Evolutionary conservation across 306 rosid genomes (phyloP).

Genomic region (Citrullus colocynthis): DNA sequence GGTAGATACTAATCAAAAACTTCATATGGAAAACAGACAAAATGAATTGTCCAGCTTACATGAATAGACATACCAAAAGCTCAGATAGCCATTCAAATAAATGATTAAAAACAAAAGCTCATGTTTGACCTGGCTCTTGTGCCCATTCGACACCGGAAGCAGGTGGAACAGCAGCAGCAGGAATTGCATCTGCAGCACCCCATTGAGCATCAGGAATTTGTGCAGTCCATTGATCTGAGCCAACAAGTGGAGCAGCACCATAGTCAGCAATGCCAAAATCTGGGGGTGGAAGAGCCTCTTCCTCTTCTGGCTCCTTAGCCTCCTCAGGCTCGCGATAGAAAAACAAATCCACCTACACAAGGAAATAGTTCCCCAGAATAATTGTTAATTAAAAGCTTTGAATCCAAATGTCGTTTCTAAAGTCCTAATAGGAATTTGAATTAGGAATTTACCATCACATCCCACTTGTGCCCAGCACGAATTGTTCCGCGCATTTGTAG

Average conservation of each 20-base stretch:
- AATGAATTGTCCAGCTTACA: not conserved
- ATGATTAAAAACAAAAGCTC: not conserved
- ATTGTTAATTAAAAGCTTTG: not conserved
- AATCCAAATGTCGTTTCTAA: not conserved
- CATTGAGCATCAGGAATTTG: constrained; percentile 26
- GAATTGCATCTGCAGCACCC: constrained; percentile 15
- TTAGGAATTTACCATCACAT: constrained; percentile 52
- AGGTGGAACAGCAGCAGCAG: constrained; percentile 7
- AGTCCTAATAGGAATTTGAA: not conserved
- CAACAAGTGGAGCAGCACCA: constrained; percentile 18
- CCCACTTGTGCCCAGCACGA: constrained; percentile 71
- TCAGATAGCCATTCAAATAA: not conserved
- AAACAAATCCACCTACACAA: constrained; percentile 62
- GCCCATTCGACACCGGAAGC: constrained; percentile 18
- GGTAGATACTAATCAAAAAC: not conserved
- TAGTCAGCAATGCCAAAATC: constrained; percentile 52
- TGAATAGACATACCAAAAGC: not conserved
- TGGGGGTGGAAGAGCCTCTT: constrained; percentile 30
- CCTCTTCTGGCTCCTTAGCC: constrained; percentile 58
- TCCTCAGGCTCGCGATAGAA: constrained; percentile 91
- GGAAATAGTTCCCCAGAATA: not conserved
- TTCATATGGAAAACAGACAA: not conserved
- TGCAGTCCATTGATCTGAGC: constrained; percentile 28
- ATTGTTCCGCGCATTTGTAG: constrained; percentile 76
- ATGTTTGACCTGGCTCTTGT: constrained; percentile 19